Conservation (phyloP, 2,329 filamentous ascomycete species). For the Cercospora sp. region DNA sequence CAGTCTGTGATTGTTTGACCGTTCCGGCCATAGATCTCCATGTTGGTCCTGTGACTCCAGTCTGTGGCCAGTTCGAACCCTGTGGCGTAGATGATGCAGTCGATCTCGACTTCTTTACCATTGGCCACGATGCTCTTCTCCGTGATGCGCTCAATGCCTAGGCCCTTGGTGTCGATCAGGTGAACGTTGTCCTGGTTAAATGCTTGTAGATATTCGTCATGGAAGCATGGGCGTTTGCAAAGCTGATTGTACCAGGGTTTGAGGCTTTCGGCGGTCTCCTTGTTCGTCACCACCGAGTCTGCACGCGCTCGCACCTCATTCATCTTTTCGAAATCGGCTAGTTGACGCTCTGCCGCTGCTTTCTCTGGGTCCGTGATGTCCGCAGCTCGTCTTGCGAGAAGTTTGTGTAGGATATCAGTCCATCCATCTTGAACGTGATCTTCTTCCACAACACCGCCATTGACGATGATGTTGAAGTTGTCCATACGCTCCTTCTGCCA, state of each 20-base stretch:
- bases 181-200: conserved; percentile 62
- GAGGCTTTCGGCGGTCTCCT: conserved; percentile 52
- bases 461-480: conserved; percentile 44
- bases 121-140: conserved; percentile 49
- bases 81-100: conserved; percentile 50
- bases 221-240: conserved; percentile 65
- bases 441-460: conserved; percentile 23
- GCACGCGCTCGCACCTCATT: conserved; percentile 50
- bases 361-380: conserved; percentile 19
- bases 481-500: conserved; percentile 53
- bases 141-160: conserved; percentile 53
- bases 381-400: conserved; percentile 21
- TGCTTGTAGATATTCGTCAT: conserved; percentile 56
- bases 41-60: conserved; percentile 32
- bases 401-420: conserved; percentile 28
- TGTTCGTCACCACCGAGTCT: conserved; percentile 53
- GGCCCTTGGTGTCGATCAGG: conserved; percentile 59
- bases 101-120: conserved; percentile 51
- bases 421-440: conserved; percentile 33
- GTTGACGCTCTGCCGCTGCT: conserved; percentile 24
- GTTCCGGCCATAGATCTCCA: conserved; percentile 44
- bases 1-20: conserved; percentile 50
- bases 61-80: conserved; percentile 44
- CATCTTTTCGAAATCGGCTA: conserved; percentile 30
- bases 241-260: conserved; percentile 61